Conservation (phyloP, 176 grass and related monocot species). For the Ensete ventricosum region DNA sequence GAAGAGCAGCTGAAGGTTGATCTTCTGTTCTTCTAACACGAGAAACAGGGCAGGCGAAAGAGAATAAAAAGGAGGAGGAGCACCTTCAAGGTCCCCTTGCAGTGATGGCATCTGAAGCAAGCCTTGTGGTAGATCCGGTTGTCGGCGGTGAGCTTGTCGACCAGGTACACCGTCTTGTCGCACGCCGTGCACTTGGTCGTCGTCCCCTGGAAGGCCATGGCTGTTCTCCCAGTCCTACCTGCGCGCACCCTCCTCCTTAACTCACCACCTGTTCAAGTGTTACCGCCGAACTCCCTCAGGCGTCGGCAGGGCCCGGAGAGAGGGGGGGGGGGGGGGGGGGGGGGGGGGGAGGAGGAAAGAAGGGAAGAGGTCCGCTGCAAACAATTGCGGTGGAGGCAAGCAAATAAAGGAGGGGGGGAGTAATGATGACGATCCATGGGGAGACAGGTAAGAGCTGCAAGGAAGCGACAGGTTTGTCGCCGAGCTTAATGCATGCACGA, state of each 20-base stretch:
- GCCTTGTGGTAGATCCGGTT: slow-evolving; percentile 97
- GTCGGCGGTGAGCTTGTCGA: slow-evolving; percentile 98
- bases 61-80: neutral
- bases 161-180: slow-evolving; percentile 93
- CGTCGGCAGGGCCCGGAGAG: neutral
- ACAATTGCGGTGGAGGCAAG: slow-evolving; percentile 6
- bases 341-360: neutral
- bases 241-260: no score
- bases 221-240: neutral
- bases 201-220: slow-evolving; percentile 60
- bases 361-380: neutral
- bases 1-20: no score
- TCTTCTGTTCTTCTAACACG: no score
- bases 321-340: no score
- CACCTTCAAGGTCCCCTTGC: slow-evolving; percentile 95
- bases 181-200: slow-evolving; percentile 90
- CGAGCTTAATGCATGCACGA: neutral
- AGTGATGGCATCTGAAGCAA: slow-evolving; percentile 97
- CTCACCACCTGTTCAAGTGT: neutral
- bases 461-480: neutral
- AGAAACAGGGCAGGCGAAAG: neutral
- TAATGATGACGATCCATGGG: slow-evolving; percentile 23
- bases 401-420: neutral
- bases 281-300: neutral
- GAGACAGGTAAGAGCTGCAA: slow-evolving; percentile 26